Percentiles rank a stretch among this genome's conserved stretches.
These are phyloP conservation scores for Phellinidium pouzarii DNA, from an alignment of 1,284 basidiomycete species.

Conservation along the genomic window DNA sequence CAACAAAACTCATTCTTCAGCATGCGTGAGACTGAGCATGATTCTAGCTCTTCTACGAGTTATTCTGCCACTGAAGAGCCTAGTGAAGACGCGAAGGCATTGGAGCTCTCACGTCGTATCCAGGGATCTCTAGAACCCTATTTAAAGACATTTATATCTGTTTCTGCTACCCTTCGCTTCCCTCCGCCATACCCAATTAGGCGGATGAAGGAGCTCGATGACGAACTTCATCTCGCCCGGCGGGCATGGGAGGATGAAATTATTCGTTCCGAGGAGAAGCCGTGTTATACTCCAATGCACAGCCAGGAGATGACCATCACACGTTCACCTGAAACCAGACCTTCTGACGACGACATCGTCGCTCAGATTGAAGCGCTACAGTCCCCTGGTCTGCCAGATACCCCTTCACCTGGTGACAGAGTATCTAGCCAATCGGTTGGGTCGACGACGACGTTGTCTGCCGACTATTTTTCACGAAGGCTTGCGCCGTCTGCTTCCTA, in stretches of 20 bases:
- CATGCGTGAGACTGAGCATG: not conserved
- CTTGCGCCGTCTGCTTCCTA: constrained; percentile 24
- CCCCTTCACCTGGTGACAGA: constrained; percentile 26
- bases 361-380: constrained; percentile 66
- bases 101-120: constrained; percentile 64
- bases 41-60: constrained; percentile 3
- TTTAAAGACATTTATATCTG: constrained; percentile 78
- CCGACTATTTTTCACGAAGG: constrained; percentile 39
- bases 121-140: constrained; percentile 79
- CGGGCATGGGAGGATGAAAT: constrained; percentile 79
- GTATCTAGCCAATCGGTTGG: not conserved
- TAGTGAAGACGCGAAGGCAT: constrained; percentile 61
- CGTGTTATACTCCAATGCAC: constrained; percentile 30
- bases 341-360: constrained; percentile 44
- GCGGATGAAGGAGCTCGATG: constrained; percentile 82
- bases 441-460: constrained; percentile 9
- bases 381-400: constrained; percentile 39
- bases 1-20: not conserved
- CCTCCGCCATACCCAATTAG: constrained; percentile 84
- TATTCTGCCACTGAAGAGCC: constrained; percentile 44
- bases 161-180: constrained; percentile 85
- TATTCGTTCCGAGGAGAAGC: constrained; percentile 69
- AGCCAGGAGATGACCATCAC: constrained; percentile 40
- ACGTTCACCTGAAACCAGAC: constrained; percentile 20
- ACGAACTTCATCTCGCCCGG: constrained; percentile 60